Conservation (phyloP, 1,284 basidiomycete species). For the Austroboletus novae-zelandiae region DNA sequence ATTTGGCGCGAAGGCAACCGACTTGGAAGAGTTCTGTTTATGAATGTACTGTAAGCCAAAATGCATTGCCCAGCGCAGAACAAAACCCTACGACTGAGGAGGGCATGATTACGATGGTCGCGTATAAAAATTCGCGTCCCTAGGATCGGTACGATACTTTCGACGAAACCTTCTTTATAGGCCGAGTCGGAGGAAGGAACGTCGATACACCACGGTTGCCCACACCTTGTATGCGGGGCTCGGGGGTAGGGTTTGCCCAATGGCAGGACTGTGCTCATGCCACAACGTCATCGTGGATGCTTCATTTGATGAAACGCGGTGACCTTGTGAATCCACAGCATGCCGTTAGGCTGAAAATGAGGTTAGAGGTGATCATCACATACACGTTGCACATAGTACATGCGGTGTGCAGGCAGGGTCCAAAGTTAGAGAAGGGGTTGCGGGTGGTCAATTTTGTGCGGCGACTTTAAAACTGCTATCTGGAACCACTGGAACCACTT, state of each 20-base stretch:
- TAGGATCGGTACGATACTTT: not conserved
- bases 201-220: not conserved
- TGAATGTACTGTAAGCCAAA: slow-evolving; percentile 2
- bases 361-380: not conserved
- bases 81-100: slow-evolving; percentile 12
- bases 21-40: slow-evolving; percentile 6
- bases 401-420: slow-evolving; percentile 1
- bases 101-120: slow-evolving; percentile 7
- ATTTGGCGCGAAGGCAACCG: not conserved
- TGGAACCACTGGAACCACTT: not conserved
- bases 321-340: slow-evolving; percentile 12
- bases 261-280: not conserved
- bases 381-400: slow-evolving; percentile 8
- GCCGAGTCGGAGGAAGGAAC: not conserved
- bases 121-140: slow-evolving; percentile 2
- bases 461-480: not conserved
- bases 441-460: not conserved
- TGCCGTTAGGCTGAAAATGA: slow-evolving; percentile 8
- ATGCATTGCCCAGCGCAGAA: not conserved
- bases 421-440: not conserved
- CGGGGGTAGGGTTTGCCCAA: slow-evolving; percentile 3
- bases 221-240: slow-evolving; percentile 5
- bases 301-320: slow-evolving; percentile 16
- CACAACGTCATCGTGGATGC: not conserved
- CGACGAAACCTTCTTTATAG: slow-evolving; percentile 14